Base-by-base conservation (phyloP, 805 yeast genomes). In the Alloascoidea hylecoeti region DNA sequence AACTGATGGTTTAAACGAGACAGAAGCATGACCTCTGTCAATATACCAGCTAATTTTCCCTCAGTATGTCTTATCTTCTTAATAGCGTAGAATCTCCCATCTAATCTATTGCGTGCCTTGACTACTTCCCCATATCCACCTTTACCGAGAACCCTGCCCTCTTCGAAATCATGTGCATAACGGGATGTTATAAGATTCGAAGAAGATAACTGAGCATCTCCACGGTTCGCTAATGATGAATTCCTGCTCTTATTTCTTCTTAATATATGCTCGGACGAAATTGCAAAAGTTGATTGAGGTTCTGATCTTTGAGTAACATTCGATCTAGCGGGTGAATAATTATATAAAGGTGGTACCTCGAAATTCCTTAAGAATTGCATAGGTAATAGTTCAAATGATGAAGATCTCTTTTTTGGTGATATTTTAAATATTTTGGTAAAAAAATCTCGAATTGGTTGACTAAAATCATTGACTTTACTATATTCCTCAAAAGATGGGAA, bases 121-220 rank as follows among this genome's bases (percentile, higher is more conserved):
- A 92, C 96, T 5, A 92, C 99, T 55, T 92, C 96, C 4, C 99
- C 99, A 58, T 81, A 92, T 0, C 94, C 99, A 32, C 99, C 99
- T 47, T 77, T 75, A 2, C 99, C 99, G 5, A 92, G 59, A 15
- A 78, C 73, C 0, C 89, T 92, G 34, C 85, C 81, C 52, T 92
- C 98, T 55, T 92, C 98, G 56, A 94, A 92, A 53, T 92, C 99
- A 44, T 88, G 74, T 3, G 77, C 81, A 52, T 89, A 92, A 44
- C 98, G 66, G 1, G 95, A 85, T 52, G 12, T 23, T 9, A 23
- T 23, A 23, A 23, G 13, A 9, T 23, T 23, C n/a, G 30, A n/a
- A n/a, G n/a, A 23, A 23, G 30, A 9, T 23, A n/a, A 23, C 13
- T 23, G 9, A 23, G n/a, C 30, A 23, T 9, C 9, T 9, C 30